Evolutionary conservation across 2,329 filamentous ascomycete genomes (phyloP), one percentile per base, ranked within the genome.

Genomic region (Coleophoma cylindrospora): DNA sequence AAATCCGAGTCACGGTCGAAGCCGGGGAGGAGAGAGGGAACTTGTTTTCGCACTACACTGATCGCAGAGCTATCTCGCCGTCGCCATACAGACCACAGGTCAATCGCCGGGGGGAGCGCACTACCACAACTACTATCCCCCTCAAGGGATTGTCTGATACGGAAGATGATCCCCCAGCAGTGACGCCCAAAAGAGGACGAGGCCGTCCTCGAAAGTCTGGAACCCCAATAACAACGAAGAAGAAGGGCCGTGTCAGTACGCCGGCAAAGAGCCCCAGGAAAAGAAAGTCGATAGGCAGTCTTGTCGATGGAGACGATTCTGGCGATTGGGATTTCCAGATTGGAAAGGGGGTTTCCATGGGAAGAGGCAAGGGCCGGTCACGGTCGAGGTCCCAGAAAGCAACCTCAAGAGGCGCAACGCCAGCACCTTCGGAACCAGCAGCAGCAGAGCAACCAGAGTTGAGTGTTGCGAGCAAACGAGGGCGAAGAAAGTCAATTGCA

Each of bases 131-230:
- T 12, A 65, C 54, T 10, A 54, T 66, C 33, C 63, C 63, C 3
- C 49, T 66, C 13, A 65, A 64, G 40, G 64, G 64, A 4, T 57
- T 65, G 12, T 63, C 61, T 5, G 64, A 66, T 37, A 58, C 61
- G 1, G 64, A 64, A 27, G 47, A 48, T 13, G 49, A 57, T 19
- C 37, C 49, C 27, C 36, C 27, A 8, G 47, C 64, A 17, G 62
- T 64, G 27, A 70, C 71, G 0, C 70, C 72, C 1, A 68, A 67
- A 54, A 66, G 63, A 57, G 64, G 64, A 43, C 67, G 68, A 59
- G 70, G 70, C 17, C 65, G 71, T 40, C 69, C 70, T 34, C 66
- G 68, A 43, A 75, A 74, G 55, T 70, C 71, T 45, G 57, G 60
- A 37, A 66, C 66, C 55, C 64, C 66, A 33, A 68, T 69, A 4